Percentiles rank a stretch among this genome's conserved stretches.
These are phyloP conservation scores for Nicotiana sylvestris DNA, from an alignment of 257 asterid species.

Conservation along the genomic window DNA sequence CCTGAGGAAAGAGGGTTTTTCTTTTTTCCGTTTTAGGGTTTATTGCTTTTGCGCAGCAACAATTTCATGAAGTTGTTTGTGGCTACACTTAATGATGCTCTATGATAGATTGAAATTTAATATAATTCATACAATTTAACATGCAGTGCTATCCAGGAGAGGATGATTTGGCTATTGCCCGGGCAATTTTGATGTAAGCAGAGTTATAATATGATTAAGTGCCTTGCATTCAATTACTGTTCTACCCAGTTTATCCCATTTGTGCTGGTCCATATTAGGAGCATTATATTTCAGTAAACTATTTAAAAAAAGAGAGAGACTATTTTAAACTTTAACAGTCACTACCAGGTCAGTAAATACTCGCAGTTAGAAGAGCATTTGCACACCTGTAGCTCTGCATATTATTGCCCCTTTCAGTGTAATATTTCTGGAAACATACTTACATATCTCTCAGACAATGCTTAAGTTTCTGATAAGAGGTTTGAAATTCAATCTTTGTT, in stretches of 20 bases:
- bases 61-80: not conserved
- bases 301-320: not conserved
- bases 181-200: constrained; percentile 88
- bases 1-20: not conserved
- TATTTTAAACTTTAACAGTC: not conserved
- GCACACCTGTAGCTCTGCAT: not conserved
- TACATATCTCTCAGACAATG: not conserved
- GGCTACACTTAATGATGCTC: not conserved
- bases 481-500: not conserved
- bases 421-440: not conserved
- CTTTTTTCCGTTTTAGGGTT: not conserved
- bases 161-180: constrained; percentile 89
- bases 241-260: not conserved
- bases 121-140: constrained; percentile 14
- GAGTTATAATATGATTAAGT: constrained; percentile 5
- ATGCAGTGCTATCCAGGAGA: constrained; percentile 99
- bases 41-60: not conserved
- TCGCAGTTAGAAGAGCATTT: not conserved
- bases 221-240: not conserved
- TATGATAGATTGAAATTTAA: not conserved
- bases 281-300: not conserved
- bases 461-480: not conserved
- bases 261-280: not conserved
- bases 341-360: not conserved
- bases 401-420: not conserved